Percentiles rank a stretch among this genome's conserved stretches.
These are phyloP conservation scores for Fraxinus americana DNA, from an alignment of 257 asterid species.

Conservation along the genomic window DNA sequence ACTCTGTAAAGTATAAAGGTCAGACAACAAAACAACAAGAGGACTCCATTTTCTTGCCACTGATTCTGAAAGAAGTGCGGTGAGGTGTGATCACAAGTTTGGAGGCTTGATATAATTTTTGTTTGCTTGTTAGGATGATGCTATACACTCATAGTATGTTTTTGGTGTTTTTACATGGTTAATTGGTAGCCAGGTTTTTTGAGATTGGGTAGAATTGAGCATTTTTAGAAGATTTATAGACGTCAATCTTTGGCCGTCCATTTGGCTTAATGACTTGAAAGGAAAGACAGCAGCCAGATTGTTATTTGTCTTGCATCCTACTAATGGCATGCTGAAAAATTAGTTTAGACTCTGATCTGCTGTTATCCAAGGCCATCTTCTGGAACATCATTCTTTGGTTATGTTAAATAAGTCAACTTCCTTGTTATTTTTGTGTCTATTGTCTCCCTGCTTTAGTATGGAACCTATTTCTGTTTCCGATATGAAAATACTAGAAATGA, in stretches of 20 bases:
- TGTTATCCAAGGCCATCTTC: slow-evolving; percentile 19
- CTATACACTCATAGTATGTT: background rate
- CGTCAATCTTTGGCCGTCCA: background rate
- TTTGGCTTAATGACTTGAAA: background rate
- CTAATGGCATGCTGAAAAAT: slow-evolving; percentile 17
- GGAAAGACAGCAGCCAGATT: background rate
- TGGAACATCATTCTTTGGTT: background rate
- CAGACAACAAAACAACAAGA: background rate
- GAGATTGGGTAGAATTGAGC: background rate
- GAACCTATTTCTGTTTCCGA: slow-evolving; percentile 1
- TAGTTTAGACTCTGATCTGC: slow-evolving; percentile 19
- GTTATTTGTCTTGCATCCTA: background rate
- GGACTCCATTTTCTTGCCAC: background rate
- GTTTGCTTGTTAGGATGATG: slow-evolving; percentile 1
- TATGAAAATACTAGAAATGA: background rate
- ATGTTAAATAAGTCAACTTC: background rate
- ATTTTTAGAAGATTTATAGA: background rate
- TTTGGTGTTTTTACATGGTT: background rate
- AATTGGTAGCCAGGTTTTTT: background rate
- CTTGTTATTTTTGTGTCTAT: slow-evolving; percentile 8
- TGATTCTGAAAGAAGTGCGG: slow-evolving; percentile 4
- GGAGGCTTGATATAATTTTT: background rate
- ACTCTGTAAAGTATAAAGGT: slow-evolving; percentile 7
- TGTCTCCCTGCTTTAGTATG: background rate
- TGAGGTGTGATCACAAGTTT: slow-evolving; percentile 14